Evolutionary conservation across 495 filamentous ascomycete genomes (phyloP).

Genomic region (Glutinoglossum americanum): DNA sequence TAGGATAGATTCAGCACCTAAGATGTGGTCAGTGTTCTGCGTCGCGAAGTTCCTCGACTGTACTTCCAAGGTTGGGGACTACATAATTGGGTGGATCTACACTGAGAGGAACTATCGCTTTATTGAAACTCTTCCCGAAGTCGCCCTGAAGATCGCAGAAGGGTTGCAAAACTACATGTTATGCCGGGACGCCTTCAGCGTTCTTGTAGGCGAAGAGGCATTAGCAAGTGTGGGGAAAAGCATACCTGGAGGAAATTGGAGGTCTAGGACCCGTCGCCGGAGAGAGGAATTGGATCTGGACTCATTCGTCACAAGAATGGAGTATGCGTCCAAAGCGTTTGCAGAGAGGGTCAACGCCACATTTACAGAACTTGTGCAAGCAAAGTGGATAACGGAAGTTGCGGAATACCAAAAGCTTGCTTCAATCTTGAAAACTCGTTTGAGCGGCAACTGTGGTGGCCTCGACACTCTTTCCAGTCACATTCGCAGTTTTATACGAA

Average conservation of each 20-base stretch:
- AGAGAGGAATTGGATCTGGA: background rate
- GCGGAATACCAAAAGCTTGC: background rate
- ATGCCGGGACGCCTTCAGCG: background rate
- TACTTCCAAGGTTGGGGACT: constrained; percentile 16
- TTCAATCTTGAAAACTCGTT: background rate
- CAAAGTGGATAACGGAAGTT: background rate
- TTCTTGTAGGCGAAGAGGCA: background rate
- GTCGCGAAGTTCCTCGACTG: constrained; percentile 36
- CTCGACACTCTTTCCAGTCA: background rate
- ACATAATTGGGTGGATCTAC: constrained; percentile 20
- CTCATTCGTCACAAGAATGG: background rate
- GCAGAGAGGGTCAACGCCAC: background rate
- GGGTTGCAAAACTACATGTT: background rate
- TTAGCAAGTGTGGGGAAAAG: background rate
- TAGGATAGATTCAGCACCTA: constrained; percentile 39
- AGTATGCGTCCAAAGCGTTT: background rate
- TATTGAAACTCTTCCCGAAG: constrained; percentile 24
- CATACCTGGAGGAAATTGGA: background rate
- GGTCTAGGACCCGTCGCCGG: background rate
- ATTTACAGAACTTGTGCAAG: background rate
- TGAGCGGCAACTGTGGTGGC: background rate
- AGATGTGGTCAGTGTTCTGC: constrained; percentile 38
- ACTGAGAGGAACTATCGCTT: constrained; percentile 21
- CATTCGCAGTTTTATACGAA: background rate
- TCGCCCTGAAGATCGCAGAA: constrained; percentile 18